Percentiles rank a stretch among this genome's conserved stretches.
Conservation (phyloP, 148 eudicot species). For the Chenopodium berlandieri region DNA sequence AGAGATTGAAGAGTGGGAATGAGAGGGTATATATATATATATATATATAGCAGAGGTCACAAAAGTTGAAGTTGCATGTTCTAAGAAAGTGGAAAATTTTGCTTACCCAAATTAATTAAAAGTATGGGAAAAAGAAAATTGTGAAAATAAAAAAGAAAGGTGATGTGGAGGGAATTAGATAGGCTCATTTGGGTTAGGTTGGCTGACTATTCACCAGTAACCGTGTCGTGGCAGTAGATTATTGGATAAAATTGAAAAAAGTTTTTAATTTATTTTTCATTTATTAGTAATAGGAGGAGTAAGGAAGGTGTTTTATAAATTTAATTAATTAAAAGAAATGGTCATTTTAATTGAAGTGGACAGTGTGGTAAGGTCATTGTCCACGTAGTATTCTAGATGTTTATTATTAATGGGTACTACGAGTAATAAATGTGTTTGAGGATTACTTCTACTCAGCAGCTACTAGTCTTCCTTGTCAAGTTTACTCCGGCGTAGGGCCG, state of each 20-base stretch:
- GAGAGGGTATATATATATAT: conserved; percentile 17
- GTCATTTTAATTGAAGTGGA: too few species aligned
- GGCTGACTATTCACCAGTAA: background rate
- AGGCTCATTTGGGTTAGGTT: background rate
- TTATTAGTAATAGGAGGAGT: background rate
- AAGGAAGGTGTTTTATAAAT: too few species aligned
- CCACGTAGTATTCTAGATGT: background rate
- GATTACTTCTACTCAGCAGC: background rate
- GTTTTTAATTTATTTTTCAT: background rate
- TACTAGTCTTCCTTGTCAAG: too few species aligned
- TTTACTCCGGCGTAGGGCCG: too few species aligned
- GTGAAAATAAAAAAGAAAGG: background rate
- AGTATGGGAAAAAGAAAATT: background rate
- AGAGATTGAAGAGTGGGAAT: conserved; percentile 8
- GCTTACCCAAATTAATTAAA: background rate
- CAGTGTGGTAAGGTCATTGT: too few species aligned
- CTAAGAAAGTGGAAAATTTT: conserved; percentile 20
- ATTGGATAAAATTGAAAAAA: too few species aligned
- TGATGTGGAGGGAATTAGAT: conserved; percentile 12
- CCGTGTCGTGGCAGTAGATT: background rate
- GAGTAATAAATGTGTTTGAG: background rate
- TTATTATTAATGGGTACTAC: background rate
- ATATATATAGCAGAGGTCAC: conserved; percentile 12
- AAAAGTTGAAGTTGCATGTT: conserved; percentile 11
- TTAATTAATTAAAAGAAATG: too few species aligned